Percentiles rank a stretch among this genome's conserved stretches.
phyloP scores from a whole-genome alignment of 2,329 filamentous ascomycete genomes.

The Talaromyces sp. region DNA sequence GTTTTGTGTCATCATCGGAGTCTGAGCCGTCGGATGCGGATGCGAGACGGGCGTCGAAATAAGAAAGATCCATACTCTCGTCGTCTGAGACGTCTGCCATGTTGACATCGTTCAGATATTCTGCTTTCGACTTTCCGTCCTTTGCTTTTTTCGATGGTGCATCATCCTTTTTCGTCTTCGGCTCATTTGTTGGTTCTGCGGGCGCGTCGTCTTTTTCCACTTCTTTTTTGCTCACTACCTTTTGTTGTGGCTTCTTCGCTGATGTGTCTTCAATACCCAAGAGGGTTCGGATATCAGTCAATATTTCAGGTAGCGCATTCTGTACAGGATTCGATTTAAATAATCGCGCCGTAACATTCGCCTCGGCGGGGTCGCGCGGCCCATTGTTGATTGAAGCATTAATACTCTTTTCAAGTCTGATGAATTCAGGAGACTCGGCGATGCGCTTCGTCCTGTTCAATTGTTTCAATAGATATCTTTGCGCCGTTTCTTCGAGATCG shows the following conservation, averaged over 20 bases:
- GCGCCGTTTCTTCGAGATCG: slow-evolving; percentile 48
- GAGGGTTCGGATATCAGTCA: slow-evolving; percentile 39
- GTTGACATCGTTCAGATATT: slow-evolving; percentile 22
- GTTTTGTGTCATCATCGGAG: slow-evolving; percentile 23
- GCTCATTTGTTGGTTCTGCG: slow-evolving; percentile 19
- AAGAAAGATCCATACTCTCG: slow-evolving; percentile 18
- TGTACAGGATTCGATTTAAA: slow-evolving; percentile 59
- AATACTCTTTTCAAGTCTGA: slow-evolving; percentile 31
- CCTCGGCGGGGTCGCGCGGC: slow-evolving; percentile 44
- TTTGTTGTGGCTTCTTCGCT: slow-evolving; percentile 18
- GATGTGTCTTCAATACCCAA: slow-evolving; percentile 33
- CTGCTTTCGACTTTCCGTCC: slow-evolving; percentile 24
- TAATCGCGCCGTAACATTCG: slow-evolving; percentile 58
- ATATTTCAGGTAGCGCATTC: slow-evolving; percentile 49
- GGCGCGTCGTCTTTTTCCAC: background rate
- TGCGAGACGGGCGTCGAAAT: slow-evolving; percentile 36
- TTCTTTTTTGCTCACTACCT: background rate
- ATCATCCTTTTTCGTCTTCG: background rate
- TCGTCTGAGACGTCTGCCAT: slow-evolving; percentile 15
- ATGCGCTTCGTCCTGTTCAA: slow-evolving; percentile 57
- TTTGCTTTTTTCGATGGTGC: background rate
- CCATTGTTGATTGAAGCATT: slow-evolving; percentile 31
- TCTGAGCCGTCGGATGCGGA: slow-evolving; percentile 27
- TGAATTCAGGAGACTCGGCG: slow-evolving; percentile 49
- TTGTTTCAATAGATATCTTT: slow-evolving; percentile 55